A percentile compares a stretch with the other conserved stretches of the same genome.
phyloP scores from a whole-genome alignment of 169 alveolate genomes.

The Eimeria acervulina region DNA sequence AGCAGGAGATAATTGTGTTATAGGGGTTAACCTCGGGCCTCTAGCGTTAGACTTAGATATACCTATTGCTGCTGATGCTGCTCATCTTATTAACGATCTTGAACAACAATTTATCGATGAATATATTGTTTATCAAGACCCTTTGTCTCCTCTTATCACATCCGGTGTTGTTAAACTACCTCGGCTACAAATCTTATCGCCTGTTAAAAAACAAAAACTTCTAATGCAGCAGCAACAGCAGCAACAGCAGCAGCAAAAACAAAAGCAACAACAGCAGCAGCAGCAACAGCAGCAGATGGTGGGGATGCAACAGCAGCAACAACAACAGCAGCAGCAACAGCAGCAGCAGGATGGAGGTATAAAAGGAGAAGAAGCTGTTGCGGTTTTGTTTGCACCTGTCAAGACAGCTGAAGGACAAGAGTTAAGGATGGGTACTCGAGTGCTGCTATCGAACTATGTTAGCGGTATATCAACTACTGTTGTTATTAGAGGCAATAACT shows the following conservation, averaged over 20 bases:
- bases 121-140: neutral
- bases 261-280: too few relatives aligned
- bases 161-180: constrained; percentile 26
- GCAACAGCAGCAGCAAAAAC: too few relatives aligned
- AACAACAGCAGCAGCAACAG: neutral
- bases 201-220: neutral
- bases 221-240: too few relatives aligned
- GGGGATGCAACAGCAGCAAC: neutral
- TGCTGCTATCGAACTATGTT: constrained; percentile 60
- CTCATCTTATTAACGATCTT: neutral
- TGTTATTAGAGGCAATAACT: neutral
- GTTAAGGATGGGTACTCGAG: constrained; percentile 42
- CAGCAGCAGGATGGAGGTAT: too few relatives aligned
- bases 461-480: constrained; percentile 33
- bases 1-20: constrained; percentile 1
- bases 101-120: neutral
- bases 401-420: constrained; percentile 30
- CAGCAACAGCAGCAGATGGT: too few relatives aligned
- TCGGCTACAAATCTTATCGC: constrained; percentile 26
- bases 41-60: constrained; percentile 26
- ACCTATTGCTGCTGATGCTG: neutral
- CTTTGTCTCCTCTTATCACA: constrained; percentile 7
- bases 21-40: constrained; percentile 44
- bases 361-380: neutral
- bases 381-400: constrained; percentile 56